Conservation (phyloP, 2,329 filamentous ascomycete genomes). For the Aureobasidium lini region DNA sequence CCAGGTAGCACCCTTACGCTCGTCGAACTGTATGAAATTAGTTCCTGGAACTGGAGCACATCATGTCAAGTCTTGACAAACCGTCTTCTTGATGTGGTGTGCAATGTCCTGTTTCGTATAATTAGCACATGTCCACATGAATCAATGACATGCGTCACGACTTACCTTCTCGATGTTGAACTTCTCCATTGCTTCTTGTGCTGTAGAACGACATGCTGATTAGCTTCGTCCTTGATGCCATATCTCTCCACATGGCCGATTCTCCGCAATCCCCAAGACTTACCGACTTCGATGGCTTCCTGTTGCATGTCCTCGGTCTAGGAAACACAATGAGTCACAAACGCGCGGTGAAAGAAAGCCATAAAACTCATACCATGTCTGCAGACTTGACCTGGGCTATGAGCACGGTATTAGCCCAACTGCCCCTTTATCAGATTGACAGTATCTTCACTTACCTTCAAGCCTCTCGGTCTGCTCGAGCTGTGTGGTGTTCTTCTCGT, state of each 20-base stretch:
- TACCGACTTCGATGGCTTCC: constrained; percentile 93
- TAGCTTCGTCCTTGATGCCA: not conserved
- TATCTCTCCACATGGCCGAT: not conserved
- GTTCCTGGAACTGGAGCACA: not conserved
- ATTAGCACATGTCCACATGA: not conserved
- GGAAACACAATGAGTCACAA: not conserved
- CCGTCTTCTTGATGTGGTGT: constrained; percentile 90
- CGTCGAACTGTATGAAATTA: constrained; percentile 67
- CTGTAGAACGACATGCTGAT: constrained; percentile 32
- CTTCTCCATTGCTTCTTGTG: constrained; percentile 64
- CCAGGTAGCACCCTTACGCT: constrained; percentile 95
- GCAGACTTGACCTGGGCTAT: constrained; percentile 94
- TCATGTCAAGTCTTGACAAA: constrained; percentile 31
- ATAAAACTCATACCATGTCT: constrained; percentile 71
- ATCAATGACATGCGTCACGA: not conserved
- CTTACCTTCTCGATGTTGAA: constrained; percentile 64
- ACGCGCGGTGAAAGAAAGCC: not conserved
- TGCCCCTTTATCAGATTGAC: not conserved
- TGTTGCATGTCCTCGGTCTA: constrained; percentile 96
- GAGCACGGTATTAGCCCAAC: constrained; percentile 14
- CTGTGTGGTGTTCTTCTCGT: constrained; percentile 22
- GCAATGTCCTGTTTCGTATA: constrained; percentile 68
- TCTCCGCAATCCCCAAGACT: constrained; percentile 28
- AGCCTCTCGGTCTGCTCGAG: constrained; percentile 53
- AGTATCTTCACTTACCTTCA: constrained; percentile 50